Conservation (phyloP, 768 basidiomycete genomes). For the Leccinum boreale region DNA sequence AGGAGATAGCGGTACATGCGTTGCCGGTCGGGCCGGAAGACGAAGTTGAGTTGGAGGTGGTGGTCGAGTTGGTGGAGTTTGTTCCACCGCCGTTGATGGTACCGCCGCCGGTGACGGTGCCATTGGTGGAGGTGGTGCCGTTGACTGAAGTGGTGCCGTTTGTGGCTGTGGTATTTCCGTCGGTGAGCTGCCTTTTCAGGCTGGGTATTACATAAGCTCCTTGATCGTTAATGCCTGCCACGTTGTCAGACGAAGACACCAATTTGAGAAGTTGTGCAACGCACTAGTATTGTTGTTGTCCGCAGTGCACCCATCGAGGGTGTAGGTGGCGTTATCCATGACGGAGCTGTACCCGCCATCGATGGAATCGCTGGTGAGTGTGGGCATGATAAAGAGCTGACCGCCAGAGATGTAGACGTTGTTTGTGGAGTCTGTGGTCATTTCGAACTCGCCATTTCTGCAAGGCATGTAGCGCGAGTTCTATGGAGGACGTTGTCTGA, state of each 20-base stretch:
- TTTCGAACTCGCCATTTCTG: conserved; percentile 55
- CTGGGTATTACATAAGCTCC: conserved; percentile 21
- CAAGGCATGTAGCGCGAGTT: conserved; percentile 7
- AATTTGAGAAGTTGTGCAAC: not conserved
- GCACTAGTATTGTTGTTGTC: not conserved
- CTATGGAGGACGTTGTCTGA: not conserved
- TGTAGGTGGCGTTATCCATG: conserved; percentile 37
- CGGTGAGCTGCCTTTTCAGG: conserved; percentile 28
- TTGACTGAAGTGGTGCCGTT: not conserved
- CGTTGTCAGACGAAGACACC: not conserved
- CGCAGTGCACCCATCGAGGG: conserved; percentile 36
- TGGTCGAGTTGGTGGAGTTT: conserved; percentile 15
- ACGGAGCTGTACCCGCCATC: conserved; percentile 34
- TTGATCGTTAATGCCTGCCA: conserved; percentile 14
- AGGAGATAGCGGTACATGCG: conserved; percentile 44
- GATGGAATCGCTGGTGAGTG: conserved; percentile 51
- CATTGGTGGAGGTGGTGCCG: conserved; percentile 1
- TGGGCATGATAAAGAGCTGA: conserved; percentile 56
- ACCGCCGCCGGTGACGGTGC: not conserved
- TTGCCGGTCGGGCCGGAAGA: conserved; percentile 21
- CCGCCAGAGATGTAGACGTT: conserved; percentile 48
- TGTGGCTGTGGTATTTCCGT: conserved; percentile 2
- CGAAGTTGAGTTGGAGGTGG: conserved; percentile 17
- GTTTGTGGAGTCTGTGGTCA: conserved; percentile 40
- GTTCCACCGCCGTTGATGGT: conserved; percentile 8